phyloP scores from a whole-genome alignment of 2,329 filamentous ascomycete species.

The Sporothrix schenckii region DNA sequence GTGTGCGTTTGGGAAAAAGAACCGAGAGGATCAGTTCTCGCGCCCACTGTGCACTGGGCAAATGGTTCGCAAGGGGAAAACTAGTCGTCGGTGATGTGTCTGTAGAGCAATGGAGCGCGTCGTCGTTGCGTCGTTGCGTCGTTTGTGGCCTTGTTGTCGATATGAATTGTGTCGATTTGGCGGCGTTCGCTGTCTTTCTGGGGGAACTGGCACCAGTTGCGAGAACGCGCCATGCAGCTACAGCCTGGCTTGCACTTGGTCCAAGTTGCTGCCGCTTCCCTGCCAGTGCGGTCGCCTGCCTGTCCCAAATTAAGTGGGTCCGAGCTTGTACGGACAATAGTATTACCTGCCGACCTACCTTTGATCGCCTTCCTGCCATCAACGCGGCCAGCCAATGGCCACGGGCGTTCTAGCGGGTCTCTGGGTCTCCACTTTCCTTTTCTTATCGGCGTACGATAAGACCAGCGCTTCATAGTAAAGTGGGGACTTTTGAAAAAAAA shows the following conservation, averaged over 20 bases:
- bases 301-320: constrained; percentile 20
- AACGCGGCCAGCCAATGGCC: not conserved
- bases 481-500: constrained; percentile 36
- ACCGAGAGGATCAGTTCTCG: constrained; percentile 20
- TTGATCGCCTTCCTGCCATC: no score
- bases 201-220: constrained; percentile 35
- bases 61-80: not conserved
- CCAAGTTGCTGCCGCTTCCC: constrained; percentile 2
- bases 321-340: constrained; percentile 34
- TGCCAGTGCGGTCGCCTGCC: constrained; percentile 32
- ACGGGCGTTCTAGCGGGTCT: not conserved
- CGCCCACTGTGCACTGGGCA: not conserved
- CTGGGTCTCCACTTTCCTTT: constrained; percentile 4
- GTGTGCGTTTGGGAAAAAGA: not conserved
- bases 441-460: constrained; percentile 32
- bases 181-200: constrained; percentile 20
- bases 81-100: not conserved
- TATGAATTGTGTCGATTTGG: constrained; percentile 2
- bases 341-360: constrained; percentile 29
- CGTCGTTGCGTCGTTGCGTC: constrained; percentile 12
- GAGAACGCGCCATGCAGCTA: constrained; percentile 46
- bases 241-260: constrained; percentile 44
- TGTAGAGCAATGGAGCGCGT: not conserved
- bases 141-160: not conserved
- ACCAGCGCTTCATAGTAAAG: constrained; percentile 24